phyloP scores from a whole-genome alignment of 768 basidiomycete species.

The Sutorius australiensis region DNA sequence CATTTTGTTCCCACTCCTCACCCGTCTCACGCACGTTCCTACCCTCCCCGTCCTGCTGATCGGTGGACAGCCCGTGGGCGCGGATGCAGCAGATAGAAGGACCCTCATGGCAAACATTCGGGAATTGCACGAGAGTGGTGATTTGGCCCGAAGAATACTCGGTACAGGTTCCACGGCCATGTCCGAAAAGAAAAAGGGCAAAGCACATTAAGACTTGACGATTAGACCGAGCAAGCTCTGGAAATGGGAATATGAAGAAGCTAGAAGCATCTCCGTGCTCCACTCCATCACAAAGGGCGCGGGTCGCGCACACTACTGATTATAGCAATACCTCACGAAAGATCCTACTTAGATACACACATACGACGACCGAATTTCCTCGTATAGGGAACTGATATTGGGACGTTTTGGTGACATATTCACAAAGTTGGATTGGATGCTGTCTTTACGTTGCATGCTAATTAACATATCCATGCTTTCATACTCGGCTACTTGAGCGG shows the following conservation, averaged over 20 bases:
- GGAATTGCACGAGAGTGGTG: slow-evolving; percentile 45
- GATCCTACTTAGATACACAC: slow-evolving; percentile 1
- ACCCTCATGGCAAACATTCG: slow-evolving; percentile 46
- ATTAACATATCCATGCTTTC: not conserved
- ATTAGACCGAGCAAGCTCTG: not conserved
- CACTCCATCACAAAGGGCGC: not conserved
- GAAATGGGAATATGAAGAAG: not conserved
- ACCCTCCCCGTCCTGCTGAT: slow-evolving; percentile 68
- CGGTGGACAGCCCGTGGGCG: slow-evolving; percentile 56
- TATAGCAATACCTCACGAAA: slow-evolving; percentile 4
- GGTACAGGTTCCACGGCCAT: slow-evolving; percentile 58
- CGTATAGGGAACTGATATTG: not conserved
- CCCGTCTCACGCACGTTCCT: slow-evolving; percentile 51
- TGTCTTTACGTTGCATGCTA: slow-evolving; percentile 6
- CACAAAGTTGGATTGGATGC: not conserved
- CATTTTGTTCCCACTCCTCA: slow-evolving; percentile 58
- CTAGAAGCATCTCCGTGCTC: not conserved
- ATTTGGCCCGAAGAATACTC: slow-evolving; percentile 46
- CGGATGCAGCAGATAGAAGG: slow-evolving; percentile 15
- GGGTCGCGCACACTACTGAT: not conserved
- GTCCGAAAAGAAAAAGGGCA: slow-evolving; percentile 52
- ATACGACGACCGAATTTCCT: slow-evolving; percentile 5
- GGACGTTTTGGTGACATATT: slow-evolving; percentile 3
- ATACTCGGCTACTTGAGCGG: not conserved
- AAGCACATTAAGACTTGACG: slow-evolving; percentile 15